Evolutionary conservation across 805 yeast species (phyloP).

Genomic region (Suhomyces sp.): DNA sequence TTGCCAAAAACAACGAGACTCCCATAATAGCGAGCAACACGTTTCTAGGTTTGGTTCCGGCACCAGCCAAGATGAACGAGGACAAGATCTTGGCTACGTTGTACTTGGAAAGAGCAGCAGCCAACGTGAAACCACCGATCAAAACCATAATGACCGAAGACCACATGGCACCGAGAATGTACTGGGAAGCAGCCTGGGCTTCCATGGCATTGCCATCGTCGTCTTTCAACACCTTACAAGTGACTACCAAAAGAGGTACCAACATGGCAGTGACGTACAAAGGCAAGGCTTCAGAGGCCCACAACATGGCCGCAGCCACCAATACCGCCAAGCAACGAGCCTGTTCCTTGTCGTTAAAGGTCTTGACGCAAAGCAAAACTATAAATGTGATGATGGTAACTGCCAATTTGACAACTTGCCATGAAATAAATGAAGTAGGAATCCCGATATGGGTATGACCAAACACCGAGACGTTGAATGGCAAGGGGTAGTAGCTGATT

Average conservation of each 20-base stretch:
- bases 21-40: conserved; percentile 79
- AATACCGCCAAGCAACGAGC: conserved; percentile 69
- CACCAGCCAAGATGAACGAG: conserved; percentile 72
- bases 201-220: conserved; percentile 47
- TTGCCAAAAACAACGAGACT: conserved; percentile 80
- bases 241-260: conserved; percentile 46
- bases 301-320: conserved; percentile 50
- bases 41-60: conserved; percentile 81
- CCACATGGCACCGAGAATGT: conserved; percentile 89
- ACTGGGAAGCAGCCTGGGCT: conserved; percentile 71
- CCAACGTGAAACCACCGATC: conserved; percentile 91
- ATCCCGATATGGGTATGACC: conserved; percentile 17
- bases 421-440: conserved; percentile 48
- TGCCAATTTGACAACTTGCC: conserved; percentile 47
- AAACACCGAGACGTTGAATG: conserved; percentile 14
- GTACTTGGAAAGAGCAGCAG: conserved; percentile 91
- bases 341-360: conserved; percentile 64
- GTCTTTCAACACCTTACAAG: conserved; percentile 48
- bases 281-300: conserved; percentile 54
- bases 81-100: conserved; percentile 84
- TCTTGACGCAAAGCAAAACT: conserved; percentile 49
- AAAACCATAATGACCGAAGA: conserved; percentile 86
- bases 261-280: conserved; percentile 47
- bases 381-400: conserved; percentile 52
- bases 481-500: conserved; percentile 18